phyloP scores from a whole-genome alignment of 2,329 filamentous ascomycete species.

The Emericellopsis atlantica region DNA sequence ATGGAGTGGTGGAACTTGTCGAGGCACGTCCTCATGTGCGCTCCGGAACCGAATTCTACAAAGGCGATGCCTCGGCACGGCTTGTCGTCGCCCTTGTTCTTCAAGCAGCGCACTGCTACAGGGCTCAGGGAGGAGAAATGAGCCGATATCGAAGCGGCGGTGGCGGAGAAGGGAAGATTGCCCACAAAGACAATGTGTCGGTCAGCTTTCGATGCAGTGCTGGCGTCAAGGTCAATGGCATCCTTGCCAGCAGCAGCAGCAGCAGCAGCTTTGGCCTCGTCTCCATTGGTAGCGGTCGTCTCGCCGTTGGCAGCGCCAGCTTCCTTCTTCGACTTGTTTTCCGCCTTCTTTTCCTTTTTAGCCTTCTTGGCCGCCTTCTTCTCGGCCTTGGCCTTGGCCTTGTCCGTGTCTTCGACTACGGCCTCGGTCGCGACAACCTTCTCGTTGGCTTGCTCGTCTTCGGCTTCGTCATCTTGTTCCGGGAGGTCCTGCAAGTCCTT shows the following conservation, averaged over 20 bases:
- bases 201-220: slow-evolving; percentile 10
- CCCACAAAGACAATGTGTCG: slow-evolving; percentile 32
- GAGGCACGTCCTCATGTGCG: slow-evolving; percentile 85
- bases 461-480: slow-evolving; percentile 15
- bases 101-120: slow-evolving; percentile 49
- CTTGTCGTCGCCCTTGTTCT: slow-evolving; percentile 46
- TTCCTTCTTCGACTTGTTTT: slow-evolving; percentile 11
- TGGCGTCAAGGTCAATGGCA: slow-evolving; percentile 5
- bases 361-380: slow-evolving; percentile 15
- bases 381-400: slow-evolving; percentile 9
- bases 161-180: slow-evolving; percentile 82
- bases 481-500: slow-evolving; percentile 23
- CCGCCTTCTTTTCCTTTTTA: slow-evolving; percentile 12
- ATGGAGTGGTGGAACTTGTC: slow-evolving; percentile 80
- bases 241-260: slow-evolving; percentile 7
- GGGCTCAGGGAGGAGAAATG: slow-evolving; percentile 64
- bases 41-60: slow-evolving; percentile 76
- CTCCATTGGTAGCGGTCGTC: slow-evolving; percentile 11
- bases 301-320: slow-evolving; percentile 10
- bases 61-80: slow-evolving; percentile 70
- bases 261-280: slow-evolving; percentile 7
- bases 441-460: slow-evolving; percentile 8
- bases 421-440: slow-evolving; percentile 9
- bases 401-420: background rate
- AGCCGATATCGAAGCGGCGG: slow-evolving; percentile 49